Evolutionary conservation across 2,329 filamentous ascomycete genomes (phyloP).

Genomic region (Gaeumannomyces tritici): DNA sequence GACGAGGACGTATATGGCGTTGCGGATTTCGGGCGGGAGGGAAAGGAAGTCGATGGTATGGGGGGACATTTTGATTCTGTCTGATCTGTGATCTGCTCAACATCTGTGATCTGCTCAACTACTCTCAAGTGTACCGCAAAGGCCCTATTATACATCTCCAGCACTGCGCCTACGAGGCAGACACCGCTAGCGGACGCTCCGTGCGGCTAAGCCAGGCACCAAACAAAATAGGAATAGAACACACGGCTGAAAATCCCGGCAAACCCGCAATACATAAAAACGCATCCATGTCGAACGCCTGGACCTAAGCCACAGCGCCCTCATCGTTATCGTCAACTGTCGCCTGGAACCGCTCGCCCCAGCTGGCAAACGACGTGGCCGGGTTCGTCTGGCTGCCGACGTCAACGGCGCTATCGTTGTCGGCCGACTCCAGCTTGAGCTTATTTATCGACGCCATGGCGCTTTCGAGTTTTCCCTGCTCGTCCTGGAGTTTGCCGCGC

Average conservation of each 20-base stretch:
- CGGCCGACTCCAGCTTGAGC: constrained; percentile 1
- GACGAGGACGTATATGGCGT: not conserved
- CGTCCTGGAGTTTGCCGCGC: constrained; percentile 1
- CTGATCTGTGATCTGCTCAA: too few species aligned
- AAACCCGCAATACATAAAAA: too few species aligned
- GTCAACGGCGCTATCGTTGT: not conserved
- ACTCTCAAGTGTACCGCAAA: too few species aligned
- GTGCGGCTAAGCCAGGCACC: not conserved
- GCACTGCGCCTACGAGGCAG: not conserved
- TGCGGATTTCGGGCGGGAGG: not conserved
- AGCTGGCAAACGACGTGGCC: constrained; percentile 1
- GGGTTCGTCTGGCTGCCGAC: not conserved
- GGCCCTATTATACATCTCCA: too few species aligned
- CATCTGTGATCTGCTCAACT: too few species aligned
- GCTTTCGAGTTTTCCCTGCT: constrained; percentile 5
- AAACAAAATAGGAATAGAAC: too few species aligned
- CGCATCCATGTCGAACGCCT: too few species aligned
- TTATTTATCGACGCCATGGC: constrained; percentile 17
- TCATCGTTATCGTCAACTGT: not conserved
- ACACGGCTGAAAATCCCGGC: too few species aligned
- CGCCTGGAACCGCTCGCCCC: not conserved
- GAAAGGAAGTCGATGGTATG: not conserved
- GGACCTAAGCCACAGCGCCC: not conserved
- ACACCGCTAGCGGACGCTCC: too few species aligned
- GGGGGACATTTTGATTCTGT: not conserved